Base-by-base conservation (phyloP, 176 grass and related monocot genomes). In the Urochloa ruziziensis region DNA sequence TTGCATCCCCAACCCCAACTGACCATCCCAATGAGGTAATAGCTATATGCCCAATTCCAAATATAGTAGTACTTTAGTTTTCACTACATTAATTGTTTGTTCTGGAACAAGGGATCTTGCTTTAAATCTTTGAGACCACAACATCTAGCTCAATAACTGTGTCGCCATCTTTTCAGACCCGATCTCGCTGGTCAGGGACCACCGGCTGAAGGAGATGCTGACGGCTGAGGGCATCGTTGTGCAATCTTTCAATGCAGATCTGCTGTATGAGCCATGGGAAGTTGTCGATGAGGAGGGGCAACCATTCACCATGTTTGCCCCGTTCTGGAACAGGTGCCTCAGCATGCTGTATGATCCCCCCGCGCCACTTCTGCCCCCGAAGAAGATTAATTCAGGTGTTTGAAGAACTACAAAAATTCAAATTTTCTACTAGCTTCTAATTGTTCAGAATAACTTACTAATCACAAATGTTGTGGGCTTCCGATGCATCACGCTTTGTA, bases 211-310 rank as follows among this genome's bases (percentile, higher is more conserved):
- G 89, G 93, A 95, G 79, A 86, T 87, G 70, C 78, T 98, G 32
- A 80, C 63, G 28, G 52, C 80, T 12, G 85, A 84, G 85, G 96
- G 96, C 85, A 83, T 95, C 64, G 32, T 80, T 19, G 96, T 98
- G 69, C 89, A 80, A 43, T 91, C 96, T 43, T 98, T 94, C 83
- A 98, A 98, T 83, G 93, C 93, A 0, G 96, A 98, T 44, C 87
- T 98, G 67, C 87, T 98, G 37, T 99, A 99, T 4, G 93, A 99
- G 49, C 93, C 93, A 11, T 99, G 96, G 93, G 96, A 99, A 61
- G 89, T 96, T 49, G 79, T 90, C 3, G 91, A 99, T 5, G 85
- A 94, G 46, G 85, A 96, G 80, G 93, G 85, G 13, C 35, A 56
- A 0, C 87, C 96, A 1, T 99, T 99, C 79, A 87, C 60, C 67